Evolutionary conservation across 305 asterid genomes (phyloP), one percentile per base, ranked within the genome.

Genomic region (Fraxinus paxiana): DNA sequence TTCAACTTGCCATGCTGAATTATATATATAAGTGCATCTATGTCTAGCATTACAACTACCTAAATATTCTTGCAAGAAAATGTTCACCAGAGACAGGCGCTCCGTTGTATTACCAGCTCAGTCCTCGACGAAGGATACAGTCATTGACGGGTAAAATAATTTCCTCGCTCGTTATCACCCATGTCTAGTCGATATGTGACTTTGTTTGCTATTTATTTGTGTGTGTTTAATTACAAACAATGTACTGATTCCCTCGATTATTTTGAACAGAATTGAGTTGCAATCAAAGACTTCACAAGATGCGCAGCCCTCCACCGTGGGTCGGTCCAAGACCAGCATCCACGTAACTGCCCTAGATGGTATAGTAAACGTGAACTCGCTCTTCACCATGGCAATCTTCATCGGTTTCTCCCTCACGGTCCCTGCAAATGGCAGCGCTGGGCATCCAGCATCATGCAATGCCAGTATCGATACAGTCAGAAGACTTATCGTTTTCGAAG

Each of bases 301-400:
- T 56, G 17, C 54, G n/a, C 26, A 51, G 38, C 34, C 71, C 79
- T 30, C 84, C 54, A 83, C 87, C 10, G 6, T 17, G 75, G 13
- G 76, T 8, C 72, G 7, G 22, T 10, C 70, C 3, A 80, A 63
- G 34, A 82, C 78, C 33, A 79, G 65, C 80, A 76, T 83, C 9
- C 85, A 81, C 28, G 69, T 81, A 48, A 79, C 82, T 54, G 87
- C 90, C 72, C 83, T 87, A 3, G 88, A 87, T 43, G 87, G 86
- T 31, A 78, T 87, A 9, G 84, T 85, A 22, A 83, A 80, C 15
- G 88, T 83, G 22, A 87, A 87, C 76, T 83, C 90, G 0, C 81
- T 87, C 41, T 87, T 87, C 80, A 85, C 88, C 0, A 35, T 87
- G 24, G 85, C 86, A 72, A 81, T 84, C 63, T 87, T 87, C 83